phyloP scores from a whole-genome alignment of 768 basidiomycete genomes.

The Fomitopsis serialis region DNA sequence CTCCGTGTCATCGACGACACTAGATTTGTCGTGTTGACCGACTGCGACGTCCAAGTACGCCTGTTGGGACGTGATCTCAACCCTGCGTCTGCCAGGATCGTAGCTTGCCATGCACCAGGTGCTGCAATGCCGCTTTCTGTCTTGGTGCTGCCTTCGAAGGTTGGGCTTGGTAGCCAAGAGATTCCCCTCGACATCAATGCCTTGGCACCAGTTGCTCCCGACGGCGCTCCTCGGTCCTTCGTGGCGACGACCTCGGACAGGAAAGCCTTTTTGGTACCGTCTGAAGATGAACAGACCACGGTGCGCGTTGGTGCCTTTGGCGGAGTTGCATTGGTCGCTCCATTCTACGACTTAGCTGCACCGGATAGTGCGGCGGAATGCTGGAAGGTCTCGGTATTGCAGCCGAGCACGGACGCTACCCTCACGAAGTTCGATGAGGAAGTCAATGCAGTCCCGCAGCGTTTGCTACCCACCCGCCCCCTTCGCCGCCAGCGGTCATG shows the following conservation, averaged over 20 bases:
- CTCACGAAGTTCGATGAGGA: not conserved
- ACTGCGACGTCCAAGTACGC: not conserved
- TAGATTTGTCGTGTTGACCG: not conserved
- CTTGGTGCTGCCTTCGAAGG: not conserved
- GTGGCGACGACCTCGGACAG: not conserved
- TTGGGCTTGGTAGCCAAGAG: not conserved
- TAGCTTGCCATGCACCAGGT: not conserved
- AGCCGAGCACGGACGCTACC: not conserved
- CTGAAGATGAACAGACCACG: slow-evolving; percentile 1
- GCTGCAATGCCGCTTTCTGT: not conserved
- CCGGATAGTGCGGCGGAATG: not conserved
- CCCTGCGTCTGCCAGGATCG: not conserved
- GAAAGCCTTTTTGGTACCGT: not conserved
- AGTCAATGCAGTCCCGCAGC: not conserved
- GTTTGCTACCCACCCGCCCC: slow-evolving; percentile 6
- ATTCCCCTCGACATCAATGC: not conserved
- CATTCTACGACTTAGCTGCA: not conserved
- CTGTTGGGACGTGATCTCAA: not conserved
- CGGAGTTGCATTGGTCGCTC: slow-evolving; percentile 3
- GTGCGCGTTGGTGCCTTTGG: slow-evolving; percentile 4
- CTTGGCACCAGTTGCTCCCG: not conserved
- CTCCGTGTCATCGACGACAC: not conserved
- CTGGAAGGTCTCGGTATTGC: not conserved
- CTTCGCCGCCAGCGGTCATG: slow-evolving; percentile 3
- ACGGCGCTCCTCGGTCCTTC: not conserved